A percentile compares a stretch with the other conserved stretches of the same genome.
These are phyloP conservation scores for Glycine tomentella DNA, from an alignment of 306 rosid genomes.

Conservation along the genomic window DNA sequence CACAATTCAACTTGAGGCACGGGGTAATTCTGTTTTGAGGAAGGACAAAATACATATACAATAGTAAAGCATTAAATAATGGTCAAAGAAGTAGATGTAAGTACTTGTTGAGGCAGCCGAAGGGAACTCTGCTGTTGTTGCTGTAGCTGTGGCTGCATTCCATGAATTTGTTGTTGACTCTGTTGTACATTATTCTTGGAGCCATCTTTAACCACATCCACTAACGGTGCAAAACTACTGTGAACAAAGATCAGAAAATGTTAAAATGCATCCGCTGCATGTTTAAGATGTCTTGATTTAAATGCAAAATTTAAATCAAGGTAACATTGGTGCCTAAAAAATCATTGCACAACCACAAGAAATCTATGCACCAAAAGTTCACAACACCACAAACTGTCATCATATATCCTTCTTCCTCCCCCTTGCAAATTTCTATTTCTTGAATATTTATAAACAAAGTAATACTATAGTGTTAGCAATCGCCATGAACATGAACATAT, in stretches of 20 bases:
- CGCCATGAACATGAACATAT: constrained; percentile 27
- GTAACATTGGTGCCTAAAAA: constrained; percentile 16
- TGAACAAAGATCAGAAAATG: no score
- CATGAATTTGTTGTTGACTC: no score
- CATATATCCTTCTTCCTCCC: constrained; percentile 18
- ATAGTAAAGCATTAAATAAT: constrained; percentile 37
- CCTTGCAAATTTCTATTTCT: constrained; percentile 1
- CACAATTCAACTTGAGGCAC: constrained; percentile 24
- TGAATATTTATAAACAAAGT: no score
- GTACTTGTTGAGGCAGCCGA: constrained; percentile 77
- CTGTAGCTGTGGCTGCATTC: no score
- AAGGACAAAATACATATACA: constrained; percentile 6
- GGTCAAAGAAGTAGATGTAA: constrained; percentile 39
- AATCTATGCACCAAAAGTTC: neutral
- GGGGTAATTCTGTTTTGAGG: constrained; percentile 31
- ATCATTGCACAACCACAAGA: neutral
- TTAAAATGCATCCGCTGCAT: no score
- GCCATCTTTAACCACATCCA: no score
- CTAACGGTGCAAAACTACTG: no score
- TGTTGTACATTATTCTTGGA: no score
- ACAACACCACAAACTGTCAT: constrained; percentile 3
- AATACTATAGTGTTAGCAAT: neutral
- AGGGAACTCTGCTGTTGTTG: constrained; percentile 70
- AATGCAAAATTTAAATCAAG: constrained; percentile 34
- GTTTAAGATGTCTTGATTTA: constrained; percentile 27